These are phyloP conservation scores for Ascochyta clinopodiicola DNA, from an alignment of 2,329 filamentous ascomycete genomes.

Conservation along the genomic window DNA sequence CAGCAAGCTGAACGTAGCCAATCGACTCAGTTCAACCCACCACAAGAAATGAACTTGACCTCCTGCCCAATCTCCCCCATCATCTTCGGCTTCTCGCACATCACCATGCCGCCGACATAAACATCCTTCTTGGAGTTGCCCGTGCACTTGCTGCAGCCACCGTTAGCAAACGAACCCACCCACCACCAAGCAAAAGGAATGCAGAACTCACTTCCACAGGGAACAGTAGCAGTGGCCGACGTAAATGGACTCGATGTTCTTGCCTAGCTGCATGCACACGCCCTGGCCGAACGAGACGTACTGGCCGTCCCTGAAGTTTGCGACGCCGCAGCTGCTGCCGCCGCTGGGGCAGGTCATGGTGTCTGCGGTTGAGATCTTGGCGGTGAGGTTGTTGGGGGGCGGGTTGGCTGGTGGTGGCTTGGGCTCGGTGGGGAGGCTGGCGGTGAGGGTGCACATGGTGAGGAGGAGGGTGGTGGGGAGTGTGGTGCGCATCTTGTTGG, in stretches of 20 bases:
- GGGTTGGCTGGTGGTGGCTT: background rate
- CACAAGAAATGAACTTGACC: constrained; percentile 13
- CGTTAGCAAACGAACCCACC: background rate
- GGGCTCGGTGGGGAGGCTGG: background rate
- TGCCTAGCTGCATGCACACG: constrained; percentile 8
- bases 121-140: constrained; percentile 1
- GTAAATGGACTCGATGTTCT: constrained; percentile 10
- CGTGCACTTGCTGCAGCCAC: background rate
- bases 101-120: constrained; percentile 17
- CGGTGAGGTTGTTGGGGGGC: background rate
- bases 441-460: background rate
- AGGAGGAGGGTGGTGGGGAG: constrained; percentile 1
- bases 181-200: background rate
- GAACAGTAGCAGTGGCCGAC: constrained; percentile 17
- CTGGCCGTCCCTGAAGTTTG: constrained; percentile 1
- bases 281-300: constrained; percentile 10
- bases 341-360: background rate
- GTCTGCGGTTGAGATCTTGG: background rate
- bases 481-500: constrained; percentile 2
- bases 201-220: constrained; percentile 8
- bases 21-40: constrained; percentile 2
- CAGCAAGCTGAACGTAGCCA: background rate
- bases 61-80: background rate
- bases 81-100: constrained; percentile 10
- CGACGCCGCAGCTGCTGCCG: constrained; percentile 7